Evolutionary conservation across 768 basidiomycete species (phyloP), one percentile per base, ranked within the genome.

Genomic region (Auricularia auricula-judae): DNA sequence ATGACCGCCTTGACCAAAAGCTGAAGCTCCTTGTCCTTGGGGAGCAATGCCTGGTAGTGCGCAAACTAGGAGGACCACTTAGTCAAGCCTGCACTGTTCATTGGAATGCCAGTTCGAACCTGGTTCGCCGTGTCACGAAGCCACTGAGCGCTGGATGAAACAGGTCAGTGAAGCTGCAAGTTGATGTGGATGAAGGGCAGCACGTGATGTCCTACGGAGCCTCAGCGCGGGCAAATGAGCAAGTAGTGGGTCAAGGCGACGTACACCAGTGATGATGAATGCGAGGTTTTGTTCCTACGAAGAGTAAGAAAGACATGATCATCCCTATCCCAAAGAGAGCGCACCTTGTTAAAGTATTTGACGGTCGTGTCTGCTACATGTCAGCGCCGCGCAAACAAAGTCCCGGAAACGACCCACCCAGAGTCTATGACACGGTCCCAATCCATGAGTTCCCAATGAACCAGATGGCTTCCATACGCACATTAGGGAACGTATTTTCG

Each of bases 101-200:
- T 23, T 2, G 29, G 12, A 29, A 29, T 29, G 29, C 29, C n/a
- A 4, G 36, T 36, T 69, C 74, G 35, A 63, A 86, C 87, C 75
- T 89, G 88, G 71, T 91, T 91, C 33, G 84, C 86, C 23, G 89
- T 88, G 71, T 91, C 89, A 61, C 89, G 86, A 43, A 91, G 78
- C 89, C 89, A 91, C 70, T 91, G 89, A 2, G 89, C 89, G 36
- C 88, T 91, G 65, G 47, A 61, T 14, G 62, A 5, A 39, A 60
- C 47, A 64, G 3, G 51, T 51, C 44, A 43, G 42, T 71, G 39
- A 42, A 36, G 63, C 36, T 29, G 29, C 21, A 29, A 54, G n/a
- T 59, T 21, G 39, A 54, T 66, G 43, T 14, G 39, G 2, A 65
- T 21, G 23, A 51, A 18, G 56, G 21, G 14, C 23, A 56, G 11